phyloP scores from a whole-genome alignment of 768 basidiomycete species.

The Lactifluus echinatus region DNA sequence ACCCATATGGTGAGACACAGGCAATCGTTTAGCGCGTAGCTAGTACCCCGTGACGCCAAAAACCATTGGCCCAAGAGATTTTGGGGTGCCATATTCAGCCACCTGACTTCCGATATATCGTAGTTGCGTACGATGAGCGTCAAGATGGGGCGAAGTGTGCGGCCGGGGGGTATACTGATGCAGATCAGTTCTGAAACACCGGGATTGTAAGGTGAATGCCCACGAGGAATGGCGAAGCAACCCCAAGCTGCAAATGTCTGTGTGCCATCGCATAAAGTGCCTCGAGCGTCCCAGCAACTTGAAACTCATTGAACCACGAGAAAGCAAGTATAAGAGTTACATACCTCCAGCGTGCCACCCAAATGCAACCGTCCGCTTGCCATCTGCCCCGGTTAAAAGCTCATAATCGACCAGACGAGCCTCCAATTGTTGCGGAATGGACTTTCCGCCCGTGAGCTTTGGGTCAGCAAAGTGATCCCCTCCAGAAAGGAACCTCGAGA shows the following conservation, averaged over 20 bases:
- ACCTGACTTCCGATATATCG: slow-evolving; percentile 51
- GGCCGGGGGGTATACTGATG: slow-evolving; percentile 72
- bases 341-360: slow-evolving; percentile 88
- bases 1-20: neutral
- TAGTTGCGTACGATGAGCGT: slow-evolving; percentile 45
- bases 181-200: neutral
- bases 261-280: slow-evolving; percentile 73
- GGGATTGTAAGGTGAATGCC: slow-evolving; percentile 23
- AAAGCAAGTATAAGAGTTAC: slow-evolving; percentile 17
- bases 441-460: neutral
- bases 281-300: slow-evolving; percentile 81
- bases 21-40: neutral
- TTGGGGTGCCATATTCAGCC: slow-evolving; percentile 46
- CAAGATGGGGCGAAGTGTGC: slow-evolving; percentile 57
- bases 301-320: neutral
- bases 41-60: slow-evolving; percentile 77
- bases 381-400: slow-evolving; percentile 51
- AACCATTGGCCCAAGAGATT: slow-evolving; percentile 64
- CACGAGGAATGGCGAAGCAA: slow-evolving; percentile 79
- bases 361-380: slow-evolving; percentile 79
- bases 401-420: slow-evolving; percentile 80
- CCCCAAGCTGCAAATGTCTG: slow-evolving; percentile 65
- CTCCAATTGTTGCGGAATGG: slow-evolving; percentile 18
- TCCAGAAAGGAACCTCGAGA: slow-evolving; percentile 48
- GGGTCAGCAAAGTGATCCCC: slow-evolving; percentile 11